Base-by-base conservation (phyloP, 108 stramenopile species). In the Fragilaria crotonensis region DNA sequence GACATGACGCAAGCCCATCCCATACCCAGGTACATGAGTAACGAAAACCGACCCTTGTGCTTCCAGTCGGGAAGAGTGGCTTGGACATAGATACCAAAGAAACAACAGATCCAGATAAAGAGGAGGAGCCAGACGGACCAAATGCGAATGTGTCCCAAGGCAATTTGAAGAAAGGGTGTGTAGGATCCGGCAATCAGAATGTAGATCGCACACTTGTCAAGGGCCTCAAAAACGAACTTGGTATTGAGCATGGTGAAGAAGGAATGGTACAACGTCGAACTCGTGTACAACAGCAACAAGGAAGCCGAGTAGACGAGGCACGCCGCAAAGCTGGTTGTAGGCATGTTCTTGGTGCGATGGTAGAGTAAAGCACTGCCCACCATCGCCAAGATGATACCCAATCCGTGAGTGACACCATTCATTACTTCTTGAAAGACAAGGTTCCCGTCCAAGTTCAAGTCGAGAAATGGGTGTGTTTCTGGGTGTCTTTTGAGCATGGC, bases 121-220 rank as follows among this genome's bases (percentile, higher is more conserved):
- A 70, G 53, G 30, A 96, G 66, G 48, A 97, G 59, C 17, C 82
- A 59, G 18, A 45, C 25, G n/a, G 81, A 81, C 26, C 62, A 79
- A 2, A 71, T 30, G 14, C 64, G 66, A 25, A 90, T 66, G 67
- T 97, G 79, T 25, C 69, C 78, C 45, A 93, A 64, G 27, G 81
- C 65, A 45, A 97, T 83, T 52, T 68, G 69, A 20, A 95, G 46
- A 64, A 97, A 95, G 5, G 98, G 98, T 18, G 95, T 94, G 73
- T 99, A 99, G 25, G 78, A 83, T 5, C 98, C 96, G 9, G 96
- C 95, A 65, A 99, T 97, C 20, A 99, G 77, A 31, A 97, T 63
- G 73, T 96, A 99, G 61, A 99, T 99, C 27, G 94, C 95, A 33
- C 87, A 80, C 62, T 94, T 89, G 72, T 99, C 98, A 59, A 97